These are phyloP conservation scores for Osmanthus fragrans DNA, from an alignment of 257 asterid species.

Conservation along the genomic window DNA sequence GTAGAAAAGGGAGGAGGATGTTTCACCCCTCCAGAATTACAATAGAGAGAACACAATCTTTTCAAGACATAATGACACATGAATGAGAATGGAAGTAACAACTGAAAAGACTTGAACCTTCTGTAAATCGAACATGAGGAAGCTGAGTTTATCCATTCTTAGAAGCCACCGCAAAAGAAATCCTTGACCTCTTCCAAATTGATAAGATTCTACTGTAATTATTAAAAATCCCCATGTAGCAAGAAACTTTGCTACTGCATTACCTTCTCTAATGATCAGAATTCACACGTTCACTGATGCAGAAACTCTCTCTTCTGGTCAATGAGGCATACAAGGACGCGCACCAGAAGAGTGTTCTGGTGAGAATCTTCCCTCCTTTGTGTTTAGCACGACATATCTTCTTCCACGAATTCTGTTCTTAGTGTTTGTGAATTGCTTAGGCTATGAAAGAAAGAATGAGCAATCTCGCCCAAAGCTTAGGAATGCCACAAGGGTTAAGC, in stretches of 20 bases:
- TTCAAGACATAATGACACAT: too few species aligned
- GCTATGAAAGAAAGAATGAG: slow-evolving; percentile 95
- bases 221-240: not conserved
- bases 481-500: slow-evolving; percentile 84
- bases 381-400: not conserved
- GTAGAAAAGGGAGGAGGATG: not conserved
- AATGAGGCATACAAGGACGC: slow-evolving; percentile 93
- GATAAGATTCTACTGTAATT: not conserved
- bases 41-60: not conserved
- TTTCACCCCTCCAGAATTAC: not conserved
- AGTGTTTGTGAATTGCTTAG: slow-evolving; percentile 30
- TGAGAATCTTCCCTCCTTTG: slow-evolving; percentile 21
- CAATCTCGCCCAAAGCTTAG: slow-evolving; percentile 91
- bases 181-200: not conserved
- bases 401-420: not conserved
- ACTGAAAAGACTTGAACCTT: too few species aligned
- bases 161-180: not conserved
- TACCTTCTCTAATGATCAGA: not conserved
- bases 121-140: not conserved
- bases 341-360: slow-evolving; percentile 87
- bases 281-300: slow-evolving; percentile 13
- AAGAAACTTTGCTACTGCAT: not conserved
- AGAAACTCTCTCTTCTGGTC: slow-evolving; percentile 79
- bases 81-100: too few species aligned
- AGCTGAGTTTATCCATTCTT: not conserved